These are phyloP conservation scores for Penicillium silybi DNA, from an alignment of 495 filamentous ascomycete genomes.

Conservation along the genomic window DNA sequence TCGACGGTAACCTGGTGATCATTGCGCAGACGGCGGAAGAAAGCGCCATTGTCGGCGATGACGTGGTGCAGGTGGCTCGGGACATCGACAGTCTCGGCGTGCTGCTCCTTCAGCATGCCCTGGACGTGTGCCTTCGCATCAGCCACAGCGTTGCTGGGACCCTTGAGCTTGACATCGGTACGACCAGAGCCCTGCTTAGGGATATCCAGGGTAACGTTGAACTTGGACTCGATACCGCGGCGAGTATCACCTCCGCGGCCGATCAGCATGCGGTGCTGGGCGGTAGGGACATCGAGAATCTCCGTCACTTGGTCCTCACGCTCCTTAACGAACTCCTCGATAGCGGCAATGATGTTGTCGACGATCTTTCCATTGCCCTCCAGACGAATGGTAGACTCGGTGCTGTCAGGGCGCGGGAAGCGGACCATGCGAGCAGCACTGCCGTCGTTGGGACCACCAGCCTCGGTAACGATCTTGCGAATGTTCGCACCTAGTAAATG, in stretches of 20 bases:
- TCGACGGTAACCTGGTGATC: constrained; percentile 86
- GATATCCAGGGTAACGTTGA: constrained; percentile 85
- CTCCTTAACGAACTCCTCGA: constrained; percentile 72
- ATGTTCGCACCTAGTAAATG: constrained; percentile 69
- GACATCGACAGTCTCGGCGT: constrained; percentile 79
- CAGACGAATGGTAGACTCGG: constrained; percentile 77
- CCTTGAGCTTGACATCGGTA: constrained; percentile 75
- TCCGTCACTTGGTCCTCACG: constrained; percentile 73
- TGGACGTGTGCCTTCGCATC: constrained; percentile 81
- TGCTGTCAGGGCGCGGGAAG: constrained; percentile 77
- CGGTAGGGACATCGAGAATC: constrained; percentile 71
- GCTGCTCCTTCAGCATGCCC: constrained; percentile 74
- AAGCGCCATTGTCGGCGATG: constrained; percentile 82
- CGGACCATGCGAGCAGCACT: constrained; percentile 81
- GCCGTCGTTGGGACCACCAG: constrained; percentile 82
- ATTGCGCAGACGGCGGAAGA: constrained; percentile 82
- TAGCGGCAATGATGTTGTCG: constrained; percentile 79
- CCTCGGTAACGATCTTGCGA: constrained; percentile 77
- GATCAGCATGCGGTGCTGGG: constrained; percentile 88
- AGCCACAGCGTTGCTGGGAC: constrained; percentile 71
- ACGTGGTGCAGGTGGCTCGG: constrained; percentile 76
- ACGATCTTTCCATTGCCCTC: constrained; percentile 80
- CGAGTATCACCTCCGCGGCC: constrained; percentile 86
- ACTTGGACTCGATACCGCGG: constrained; percentile 80
- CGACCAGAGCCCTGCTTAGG: constrained; percentile 71